Percentiles rank a stretch among this genome's conserved stretches.
phyloP scores from a whole-genome alignment of 2,329 filamentous ascomycete species.

The Aureobasidium mangrovei region DNA sequence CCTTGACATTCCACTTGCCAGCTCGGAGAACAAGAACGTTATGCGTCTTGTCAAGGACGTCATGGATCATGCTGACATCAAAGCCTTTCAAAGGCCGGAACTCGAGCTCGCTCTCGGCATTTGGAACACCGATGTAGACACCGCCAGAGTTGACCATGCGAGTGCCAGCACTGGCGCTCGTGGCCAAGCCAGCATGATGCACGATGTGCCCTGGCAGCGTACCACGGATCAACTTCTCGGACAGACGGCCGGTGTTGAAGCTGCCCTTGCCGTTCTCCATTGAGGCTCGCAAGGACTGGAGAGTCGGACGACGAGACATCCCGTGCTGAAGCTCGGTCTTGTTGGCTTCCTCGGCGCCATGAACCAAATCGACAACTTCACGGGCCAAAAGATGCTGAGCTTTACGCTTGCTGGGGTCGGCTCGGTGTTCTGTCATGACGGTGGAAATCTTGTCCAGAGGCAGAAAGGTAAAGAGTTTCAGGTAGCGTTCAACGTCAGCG shows the following conservation, averaged over 20 bases:
- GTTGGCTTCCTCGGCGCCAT: conserved; percentile 58
- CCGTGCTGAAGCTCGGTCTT: conserved; percentile 50
- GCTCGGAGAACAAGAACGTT: conserved; percentile 46
- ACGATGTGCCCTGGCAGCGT: conserved; percentile 24
- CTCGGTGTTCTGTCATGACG: conserved; percentile 58
- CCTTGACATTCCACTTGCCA: conserved; percentile 53
- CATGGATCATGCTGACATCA: conserved; percentile 51
- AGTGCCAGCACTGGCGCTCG: conserved; percentile 24
- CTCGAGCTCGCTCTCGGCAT: conserved; percentile 44
- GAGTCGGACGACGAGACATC: conserved; percentile 1
- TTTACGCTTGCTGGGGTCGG: conserved; percentile 60
- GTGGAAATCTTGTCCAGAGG: conserved; percentile 58
- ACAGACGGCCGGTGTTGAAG: conserved; percentile 16
- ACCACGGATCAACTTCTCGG: conserved; percentile 21
- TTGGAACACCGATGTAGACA: conserved; percentile 28
- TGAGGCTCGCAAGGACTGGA: neutral
- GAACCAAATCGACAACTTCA: conserved; percentile 73
- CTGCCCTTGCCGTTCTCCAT: neutral
- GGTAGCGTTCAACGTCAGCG: conserved; percentile 66
- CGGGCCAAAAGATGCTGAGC: conserved; percentile 78
- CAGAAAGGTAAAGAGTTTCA: conserved; percentile 87
- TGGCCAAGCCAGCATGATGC: conserved; percentile 25
- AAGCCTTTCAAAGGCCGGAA: conserved; percentile 56
- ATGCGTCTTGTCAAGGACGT: conserved; percentile 35
- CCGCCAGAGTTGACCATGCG: conserved; percentile 26